Base-by-base conservation (phyloP, 192 early-diverging fungal genomes). In the Backusella macrospora region DNA sequence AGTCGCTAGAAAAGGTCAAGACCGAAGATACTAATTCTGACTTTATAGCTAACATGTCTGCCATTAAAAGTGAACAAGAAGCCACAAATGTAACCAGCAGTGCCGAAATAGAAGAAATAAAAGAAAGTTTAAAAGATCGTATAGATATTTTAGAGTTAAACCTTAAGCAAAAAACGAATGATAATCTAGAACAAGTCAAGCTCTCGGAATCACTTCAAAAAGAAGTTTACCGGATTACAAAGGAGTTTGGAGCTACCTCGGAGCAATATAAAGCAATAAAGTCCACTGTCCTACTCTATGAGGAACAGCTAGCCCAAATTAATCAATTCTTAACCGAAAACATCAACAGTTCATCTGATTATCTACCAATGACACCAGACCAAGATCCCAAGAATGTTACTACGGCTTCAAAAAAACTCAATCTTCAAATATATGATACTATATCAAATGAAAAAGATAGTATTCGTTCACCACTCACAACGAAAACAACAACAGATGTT, bases 151-250 rank as follows among this genome's bases (percentile, higher is more conserved):
- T 59, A 12, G 52, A 59, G 26, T 18, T 21, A 12, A 18, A 75
- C 9, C 6, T 62, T 5, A 45, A 65, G 13, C n/a, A 49, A 14
- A 15, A 8, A 4, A 34, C 21, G 21, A 46, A 44, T 21, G 64
- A 73, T 13, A 65, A 73, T 29, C 12, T 39, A 21, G 72, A 66
- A 13, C 65, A 45, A n/a, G 23, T 16, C 18, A 63, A 59, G 1
- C 45, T 65, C 37, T 43, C 64, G 8, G 48, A 42, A 14, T 37
- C 21, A 34, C 38, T 68, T n/a, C 66, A 75, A 62, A 37, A 59
- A 29, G 73, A 68, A 29, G 16, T 69, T 18, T 15, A 73, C 39
- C n/a, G 59, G 6, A 63, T 63, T 37, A 73, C 72, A 21, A 21
- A 48, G 23, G 72, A 73, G 34, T 15, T 73, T 10, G 37, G 65